Conservation (phyloP, 345 rosid species). For the Eucalyptus curtisii region DNA sequence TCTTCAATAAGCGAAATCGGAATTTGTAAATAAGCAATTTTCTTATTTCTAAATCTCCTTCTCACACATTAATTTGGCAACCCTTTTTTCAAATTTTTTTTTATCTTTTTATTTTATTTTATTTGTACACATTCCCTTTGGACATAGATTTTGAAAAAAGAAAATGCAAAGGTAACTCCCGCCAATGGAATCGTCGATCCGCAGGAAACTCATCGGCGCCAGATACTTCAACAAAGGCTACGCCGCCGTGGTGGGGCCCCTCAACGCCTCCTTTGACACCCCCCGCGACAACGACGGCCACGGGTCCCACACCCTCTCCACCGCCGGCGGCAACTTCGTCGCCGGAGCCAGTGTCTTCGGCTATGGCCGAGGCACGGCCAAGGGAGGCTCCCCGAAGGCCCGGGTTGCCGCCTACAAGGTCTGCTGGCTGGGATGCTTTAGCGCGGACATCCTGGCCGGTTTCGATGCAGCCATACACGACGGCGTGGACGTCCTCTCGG, state of each 20-base stretch:
- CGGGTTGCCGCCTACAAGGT: constrained; percentile 87
- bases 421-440: constrained; percentile 61
- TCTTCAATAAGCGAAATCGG: too few relatives aligned
- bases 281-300: constrained; percentile 79
- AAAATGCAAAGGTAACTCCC: neutral
- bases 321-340: constrained; percentile 65
- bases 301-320: constrained; percentile 83
- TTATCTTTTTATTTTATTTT: neutral
- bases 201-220: constrained; percentile 72
- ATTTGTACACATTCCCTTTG: neutral
- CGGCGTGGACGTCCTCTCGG: constrained; percentile 66
- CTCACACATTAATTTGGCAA: neutral
- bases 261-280: constrained; percentile 29
- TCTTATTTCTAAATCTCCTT: neutral
- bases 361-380: constrained; percentile 53
- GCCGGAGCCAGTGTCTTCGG: constrained; percentile 37
- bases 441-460: constrained; percentile 55
- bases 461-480: constrained; percentile 69
- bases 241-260: constrained; percentile 22
- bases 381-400: constrained; percentile 81
- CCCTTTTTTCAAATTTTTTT: neutral
- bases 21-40: neutral
- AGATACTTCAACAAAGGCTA: constrained; percentile 46
- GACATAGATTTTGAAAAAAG: neutral
- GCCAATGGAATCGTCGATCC: neutral